These are phyloP conservation scores for Rehmannia glutinosa DNA, from an alignment of 257 asterid species.

Conservation along the genomic window DNA sequence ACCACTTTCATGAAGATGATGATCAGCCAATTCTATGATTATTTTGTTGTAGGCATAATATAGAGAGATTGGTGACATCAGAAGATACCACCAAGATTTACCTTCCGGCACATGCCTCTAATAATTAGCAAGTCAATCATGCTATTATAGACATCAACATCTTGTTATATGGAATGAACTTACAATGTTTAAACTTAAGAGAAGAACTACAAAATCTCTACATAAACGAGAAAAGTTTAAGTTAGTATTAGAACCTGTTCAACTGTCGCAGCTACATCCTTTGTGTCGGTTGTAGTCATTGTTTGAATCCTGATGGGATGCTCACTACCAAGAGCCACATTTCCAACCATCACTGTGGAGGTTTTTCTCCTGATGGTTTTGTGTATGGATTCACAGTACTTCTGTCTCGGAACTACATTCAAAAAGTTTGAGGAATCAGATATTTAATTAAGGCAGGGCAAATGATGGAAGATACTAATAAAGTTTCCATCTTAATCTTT, in stretches of 20 bases:
- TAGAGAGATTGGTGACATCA: too few relatives aligned
- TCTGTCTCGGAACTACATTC: conserved; percentile 82
- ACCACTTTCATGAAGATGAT: too few relatives aligned
- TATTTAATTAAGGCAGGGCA: neutral
- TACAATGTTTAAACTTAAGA: too few relatives aligned
- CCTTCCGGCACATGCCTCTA: too few relatives aligned
- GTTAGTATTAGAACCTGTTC: conserved; percentile 58
- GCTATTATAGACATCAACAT: neutral
- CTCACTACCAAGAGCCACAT: conserved; percentile 89
- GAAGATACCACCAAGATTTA: too few relatives aligned
- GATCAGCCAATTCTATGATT: too few relatives aligned
- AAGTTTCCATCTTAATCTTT: neutral
- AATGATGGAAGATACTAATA: neutral
- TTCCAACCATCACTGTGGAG: conserved; percentile 91
- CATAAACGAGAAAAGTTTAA: neutral
- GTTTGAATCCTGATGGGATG: conserved; percentile 97
- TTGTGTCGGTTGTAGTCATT: conserved; percentile 95
- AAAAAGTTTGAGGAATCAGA: conserved; percentile 17
- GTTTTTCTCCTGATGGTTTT: conserved; percentile 91
- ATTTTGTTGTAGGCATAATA: too few relatives aligned
- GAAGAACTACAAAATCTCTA: neutral
- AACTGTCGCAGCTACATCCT: conserved; percentile 90
- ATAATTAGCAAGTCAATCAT: neutral
- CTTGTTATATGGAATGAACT: neutral
- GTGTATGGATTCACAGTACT: conserved; percentile 84